Evolutionary conservation across 2,329 filamentous ascomycete species (phyloP), one percentile per base, ranked within the genome.

Genomic region (Celoporthe dispersa): DNA sequence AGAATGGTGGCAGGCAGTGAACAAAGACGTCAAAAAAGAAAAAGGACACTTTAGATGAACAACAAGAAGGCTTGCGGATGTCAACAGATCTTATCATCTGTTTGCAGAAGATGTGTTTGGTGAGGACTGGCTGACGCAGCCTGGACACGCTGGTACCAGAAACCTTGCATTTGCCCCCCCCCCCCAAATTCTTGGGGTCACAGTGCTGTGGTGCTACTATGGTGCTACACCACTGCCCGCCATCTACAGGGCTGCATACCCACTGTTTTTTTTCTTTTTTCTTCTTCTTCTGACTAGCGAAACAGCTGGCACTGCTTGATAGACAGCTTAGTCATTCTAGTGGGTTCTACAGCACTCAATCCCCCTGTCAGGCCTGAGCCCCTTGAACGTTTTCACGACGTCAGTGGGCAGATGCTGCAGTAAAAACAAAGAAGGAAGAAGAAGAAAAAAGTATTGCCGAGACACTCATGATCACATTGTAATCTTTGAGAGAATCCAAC

Each of bases 261-360:
- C 44, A 48, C 44, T 48, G 44, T 48, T 48, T n/a, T 48, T n/a
- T 4, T 39, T 39, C 11, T 41, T 19, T 41, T 48, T 28, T 53
- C 9, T 1, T 1, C n/a, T 11, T 4, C 11, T 28, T 9, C 53
- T 31, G 53, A 8, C 28, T 12, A 57, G 44, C 44, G 7, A 31
- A 31, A 31, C 28, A 19, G 25, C 19, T 33, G 53, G 28, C 53
- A 33, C 53, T 16, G 14, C 16, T 33, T 31, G 12, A 31, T 19
- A 31, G 53, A 7, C 53, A 48, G 62, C 62, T 64, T 64, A 64
- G 62, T 64, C 62, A 64, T 64, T 35, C 12, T 51, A 16, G 11
- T n/a, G 16, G 25, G 28, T 25, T 39, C 37, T 39, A 39, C 37
- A 39, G 11, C 12, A 11, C 37, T 39, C 5, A 8, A 8, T 9